These are phyloP conservation scores for Schwanniomyces occidentalis DNA, from an alignment of 805 yeast species.

Conservation along the genomic window DNA sequence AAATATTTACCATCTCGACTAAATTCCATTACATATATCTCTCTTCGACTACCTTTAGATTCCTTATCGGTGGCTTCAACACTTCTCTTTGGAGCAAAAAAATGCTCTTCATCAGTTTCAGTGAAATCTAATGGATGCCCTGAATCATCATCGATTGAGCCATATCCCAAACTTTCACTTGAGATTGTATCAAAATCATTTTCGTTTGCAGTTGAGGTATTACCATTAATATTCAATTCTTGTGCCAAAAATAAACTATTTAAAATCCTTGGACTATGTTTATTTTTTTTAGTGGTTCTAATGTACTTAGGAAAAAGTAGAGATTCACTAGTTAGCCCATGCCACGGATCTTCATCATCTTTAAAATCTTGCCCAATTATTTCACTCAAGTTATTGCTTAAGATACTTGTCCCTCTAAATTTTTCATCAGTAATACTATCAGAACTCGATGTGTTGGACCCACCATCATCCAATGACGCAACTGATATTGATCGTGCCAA, in stretches of 20 bases:
- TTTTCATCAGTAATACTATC: constrained; percentile 11
- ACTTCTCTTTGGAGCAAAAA: too few relatives aligned
- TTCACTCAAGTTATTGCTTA: constrained; percentile 7
- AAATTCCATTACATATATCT: constrained; percentile 76
- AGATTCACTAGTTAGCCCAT: constrained; percentile 34
- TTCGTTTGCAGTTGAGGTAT: background rate
- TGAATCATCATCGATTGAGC: background rate
- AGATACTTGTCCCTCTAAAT: constrained; percentile 15
- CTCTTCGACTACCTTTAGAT: constrained; percentile 27
- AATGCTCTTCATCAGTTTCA: background rate
- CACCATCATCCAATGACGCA: constrained; percentile 2
- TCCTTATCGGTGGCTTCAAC: background rate
- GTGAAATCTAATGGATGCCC: background rate
- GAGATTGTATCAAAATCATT: constrained; percentile 10
- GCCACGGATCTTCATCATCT: constrained; percentile 24
- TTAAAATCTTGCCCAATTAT: constrained; percentile 2
- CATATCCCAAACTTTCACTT: constrained; percentile 1
- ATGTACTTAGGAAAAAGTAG: constrained; percentile 57
- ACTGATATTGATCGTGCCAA: constrained; percentile 1
- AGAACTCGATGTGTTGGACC: background rate
- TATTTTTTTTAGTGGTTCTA: constrained; percentile 48
- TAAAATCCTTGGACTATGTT: constrained; percentile 46
- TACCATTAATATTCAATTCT: constrained; percentile 43
- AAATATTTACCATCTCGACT: constrained; percentile 77
- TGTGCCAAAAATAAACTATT: constrained; percentile 65